Evolutionary conservation across 169 alveolate species (phyloP).

Genomic region (Sarcocystis neurona): DNA sequence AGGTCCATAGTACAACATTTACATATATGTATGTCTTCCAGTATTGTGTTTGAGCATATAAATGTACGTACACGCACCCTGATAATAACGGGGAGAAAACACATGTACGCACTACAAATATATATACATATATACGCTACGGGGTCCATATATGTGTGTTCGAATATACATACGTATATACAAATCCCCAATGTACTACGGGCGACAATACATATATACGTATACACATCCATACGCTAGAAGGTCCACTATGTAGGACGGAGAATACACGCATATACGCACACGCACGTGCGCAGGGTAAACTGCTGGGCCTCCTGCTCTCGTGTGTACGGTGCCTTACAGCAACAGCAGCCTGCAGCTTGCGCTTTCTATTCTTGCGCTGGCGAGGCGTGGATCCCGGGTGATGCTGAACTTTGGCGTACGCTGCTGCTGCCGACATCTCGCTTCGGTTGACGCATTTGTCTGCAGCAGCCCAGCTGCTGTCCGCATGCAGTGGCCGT

Average conservation of each 20-base stretch:
- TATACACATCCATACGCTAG: not conserved
- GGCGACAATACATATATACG: too few relatives aligned
- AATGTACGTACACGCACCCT: too few relatives aligned
- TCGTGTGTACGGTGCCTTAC: too few relatives aligned
- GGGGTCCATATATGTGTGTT: too few relatives aligned
- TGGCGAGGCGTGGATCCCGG: not conserved
- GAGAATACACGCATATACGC: too few relatives aligned
- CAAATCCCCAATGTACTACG: too few relatives aligned
- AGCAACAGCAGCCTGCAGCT: not conserved
- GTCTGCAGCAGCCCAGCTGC: not conserved
- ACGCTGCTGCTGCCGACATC: conserved; percentile 9
- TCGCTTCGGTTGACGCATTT: not conserved
- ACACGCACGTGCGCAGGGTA: too few relatives aligned
- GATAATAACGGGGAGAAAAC: too few relatives aligned
- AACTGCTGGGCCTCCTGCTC: too few relatives aligned
- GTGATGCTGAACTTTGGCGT: conserved; percentile 5
- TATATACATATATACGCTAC: not conserved
- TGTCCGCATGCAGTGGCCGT: not conserved
- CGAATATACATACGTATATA: not conserved
- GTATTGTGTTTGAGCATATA: too few relatives aligned
- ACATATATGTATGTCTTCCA: too few relatives aligned
- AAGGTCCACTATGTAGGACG: not conserved
- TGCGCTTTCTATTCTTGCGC: conserved; percentile 1
- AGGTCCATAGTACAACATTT: too few relatives aligned
- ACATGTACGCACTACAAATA: not conserved